A percentile compares a stretch with the other conserved stretches of the same genome.
These are phyloP conservation scores for Neospora caninum DNA, from an alignment of 169 alveolate species.

Conservation along the genomic window DNA sequence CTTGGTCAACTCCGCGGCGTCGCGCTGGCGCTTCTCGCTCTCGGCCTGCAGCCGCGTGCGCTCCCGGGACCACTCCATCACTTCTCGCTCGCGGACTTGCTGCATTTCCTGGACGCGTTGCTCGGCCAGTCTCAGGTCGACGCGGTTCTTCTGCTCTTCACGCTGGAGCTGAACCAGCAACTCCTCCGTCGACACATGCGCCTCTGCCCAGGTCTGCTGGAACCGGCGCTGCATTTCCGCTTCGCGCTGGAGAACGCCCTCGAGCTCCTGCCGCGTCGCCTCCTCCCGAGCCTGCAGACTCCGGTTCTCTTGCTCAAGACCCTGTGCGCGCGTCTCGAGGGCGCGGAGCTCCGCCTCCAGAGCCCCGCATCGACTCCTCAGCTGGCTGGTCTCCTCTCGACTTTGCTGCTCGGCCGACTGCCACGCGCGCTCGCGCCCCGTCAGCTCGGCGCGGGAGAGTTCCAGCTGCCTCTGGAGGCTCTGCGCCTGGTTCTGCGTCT, in stretches of 20 bases:
- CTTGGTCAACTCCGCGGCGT: neutral
- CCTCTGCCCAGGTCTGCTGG: slow-evolving; percentile 22
- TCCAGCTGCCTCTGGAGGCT: slow-evolving; percentile 16
- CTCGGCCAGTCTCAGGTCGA: neutral
- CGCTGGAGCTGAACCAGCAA: slow-evolving; percentile 17
- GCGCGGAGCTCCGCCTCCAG: slow-evolving; percentile 17
- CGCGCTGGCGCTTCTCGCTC: slow-evolving; percentile 1
- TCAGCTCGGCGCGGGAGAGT: slow-evolving; percentile 18
- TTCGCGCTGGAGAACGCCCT: slow-evolving; percentile 9
- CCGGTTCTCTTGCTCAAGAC: neutral
- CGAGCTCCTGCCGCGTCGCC: neutral
- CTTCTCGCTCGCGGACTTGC: slow-evolving; percentile 14
- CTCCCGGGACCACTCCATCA: slow-evolving; percentile 3
- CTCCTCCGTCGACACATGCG: slow-evolving; percentile 29
- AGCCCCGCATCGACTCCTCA: neutral
- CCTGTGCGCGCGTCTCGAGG: neutral
- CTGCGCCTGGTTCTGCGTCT: slow-evolving; percentile 17
- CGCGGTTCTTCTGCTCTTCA: neutral
- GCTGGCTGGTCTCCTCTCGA: slow-evolving; percentile 1
- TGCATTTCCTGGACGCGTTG: slow-evolving; percentile 17
- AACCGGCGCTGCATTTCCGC: slow-evolving; percentile 18
- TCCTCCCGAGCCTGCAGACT: slow-evolving; percentile 1
- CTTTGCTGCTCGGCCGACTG: neutral
- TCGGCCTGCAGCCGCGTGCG: neutral
- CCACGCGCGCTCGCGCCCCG: slow-evolving; percentile 16